Base-by-base conservation (phyloP, 2,329 filamentous ascomycete genomes). In the Hypoxylon sp. region DNA sequence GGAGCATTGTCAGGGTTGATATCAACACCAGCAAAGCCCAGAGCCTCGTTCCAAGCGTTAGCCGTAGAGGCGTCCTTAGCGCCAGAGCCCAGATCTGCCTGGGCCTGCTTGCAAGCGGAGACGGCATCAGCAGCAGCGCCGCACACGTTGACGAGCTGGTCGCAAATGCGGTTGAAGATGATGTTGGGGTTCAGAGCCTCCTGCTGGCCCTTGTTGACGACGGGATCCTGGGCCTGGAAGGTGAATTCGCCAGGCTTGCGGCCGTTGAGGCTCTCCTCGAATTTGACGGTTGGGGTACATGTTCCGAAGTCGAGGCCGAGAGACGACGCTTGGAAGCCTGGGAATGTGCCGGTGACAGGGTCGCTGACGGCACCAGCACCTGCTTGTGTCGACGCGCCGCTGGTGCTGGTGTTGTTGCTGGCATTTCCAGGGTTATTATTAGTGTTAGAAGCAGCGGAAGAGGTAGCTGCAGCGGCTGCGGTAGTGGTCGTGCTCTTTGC, bases 141-240 rank as follows among this genome's bases (percentile, higher is more conserved):
- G 78, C 89, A 91, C 36, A 89, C 87, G 78, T 90, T 91, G 74
- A 78, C 83, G 62, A 91, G 83, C 80, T 91, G 87, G 77, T 91
- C 89, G 78, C 87, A 89, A 76, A 91, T 87, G 65, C 88, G 85
- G 83, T 90, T 91, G 75, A 88, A 90, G 81, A 91, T 91, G 81
- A 91, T 91, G 80, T 87, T 86, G 60, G 89, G 89, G 85, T 91
- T 91, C 46, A 91, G 24, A 7, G 89, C 88, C 74, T 91, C 89
- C 72, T 87, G 78, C 78, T 91, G 89, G 53, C 85, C 85, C 73
- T 87, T 80, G 68, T 86, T 84, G 61, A 90, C 84, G 16, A 85
- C 78, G 7, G 86, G 79, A 74, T 91, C 89, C 49, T 84, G 84
- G 53, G 90, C 85, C 77, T 89, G 87, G 85, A 91, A 92, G 52